phyloP scores from a whole-genome alignment of 1,139 yeast genomes.

The Hansenula lynferdii region DNA sequence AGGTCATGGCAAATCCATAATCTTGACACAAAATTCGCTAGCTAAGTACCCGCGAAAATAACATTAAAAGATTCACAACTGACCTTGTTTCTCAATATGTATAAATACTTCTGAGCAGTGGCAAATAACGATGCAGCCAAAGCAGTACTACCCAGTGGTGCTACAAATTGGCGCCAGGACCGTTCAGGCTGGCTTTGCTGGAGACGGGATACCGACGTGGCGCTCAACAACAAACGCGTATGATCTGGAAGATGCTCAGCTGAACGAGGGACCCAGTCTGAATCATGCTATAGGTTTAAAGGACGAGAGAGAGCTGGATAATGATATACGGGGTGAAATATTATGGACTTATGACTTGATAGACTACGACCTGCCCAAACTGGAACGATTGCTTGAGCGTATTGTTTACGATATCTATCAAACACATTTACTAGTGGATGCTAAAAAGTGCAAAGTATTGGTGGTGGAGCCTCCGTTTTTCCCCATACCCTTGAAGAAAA shows the following conservation, averaged over 20 bases:
- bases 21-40: too few species aligned
- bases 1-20: too few species aligned
- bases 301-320: constrained; percentile 4
- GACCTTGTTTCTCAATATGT: too few species aligned
- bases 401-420: constrained; percentile 21
- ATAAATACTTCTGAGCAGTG: too few species aligned
- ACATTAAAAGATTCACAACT: too few species aligned
- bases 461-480: constrained; percentile 33
- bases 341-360: constrained; percentile 18
- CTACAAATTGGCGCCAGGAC: constrained; percentile 37
- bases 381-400: constrained; percentile 23
- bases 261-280: constrained; percentile 1
- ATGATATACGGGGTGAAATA: constrained; percentile 9
- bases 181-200: constrained; percentile 41
- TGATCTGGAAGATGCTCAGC: constrained; percentile 11
- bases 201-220: constrained; percentile 32
- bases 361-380: constrained; percentile 3
- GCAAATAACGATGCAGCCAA: too few species aligned
- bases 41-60: too few species aligned
- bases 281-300: not conserved
- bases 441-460: constrained; percentile 37
- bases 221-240: constrained; percentile 18
- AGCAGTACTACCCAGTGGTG: constrained; percentile 29
- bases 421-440: constrained; percentile 29
- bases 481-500: constrained; percentile 30